Conservation (phyloP, 768 basidiomycete genomes). For the Polyporus arcularius region DNA sequence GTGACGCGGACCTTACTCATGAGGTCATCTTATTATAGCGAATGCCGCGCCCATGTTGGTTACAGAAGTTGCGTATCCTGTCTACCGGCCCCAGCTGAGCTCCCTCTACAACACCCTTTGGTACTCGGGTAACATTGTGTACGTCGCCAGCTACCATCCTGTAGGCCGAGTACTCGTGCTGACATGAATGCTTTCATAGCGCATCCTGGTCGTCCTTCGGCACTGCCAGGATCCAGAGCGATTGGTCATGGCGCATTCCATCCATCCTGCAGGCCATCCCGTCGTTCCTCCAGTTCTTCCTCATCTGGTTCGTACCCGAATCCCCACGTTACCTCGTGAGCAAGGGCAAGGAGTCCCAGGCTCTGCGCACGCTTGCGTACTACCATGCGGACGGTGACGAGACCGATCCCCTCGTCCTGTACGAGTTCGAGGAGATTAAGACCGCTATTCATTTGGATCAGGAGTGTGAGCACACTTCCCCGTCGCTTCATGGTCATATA, state of each 20-base stretch:
- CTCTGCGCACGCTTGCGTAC: constrained; percentile 70
- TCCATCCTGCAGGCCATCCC: constrained; percentile 73
- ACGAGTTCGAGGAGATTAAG: constrained; percentile 82
- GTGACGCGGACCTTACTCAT: constrained; percentile 23
- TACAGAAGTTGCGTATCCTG: constrained; percentile 83
- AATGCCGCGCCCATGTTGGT: constrained; percentile 83
- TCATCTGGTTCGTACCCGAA: constrained; percentile 77
- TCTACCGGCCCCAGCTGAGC: constrained; percentile 78
- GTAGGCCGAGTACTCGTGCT: background rate
- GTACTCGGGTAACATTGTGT: constrained; percentile 84
- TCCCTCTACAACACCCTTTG: constrained; percentile 83
- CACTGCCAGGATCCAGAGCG: constrained; percentile 64
- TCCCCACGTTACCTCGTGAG: constrained; percentile 82
- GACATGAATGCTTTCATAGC: constrained; percentile 11
- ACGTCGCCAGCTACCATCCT: constrained; percentile 22
- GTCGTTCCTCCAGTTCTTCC: constrained; percentile 60
- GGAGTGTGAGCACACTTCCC: constrained; percentile 25
- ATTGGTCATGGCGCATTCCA: constrained; percentile 85
- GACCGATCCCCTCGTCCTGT: constrained; percentile 65
- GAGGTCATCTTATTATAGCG: constrained; percentile 35
- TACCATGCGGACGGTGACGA: constrained; percentile 83
- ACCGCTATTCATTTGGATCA: constrained; percentile 72
- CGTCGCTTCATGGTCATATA: background rate
- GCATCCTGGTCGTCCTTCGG: constrained; percentile 87
- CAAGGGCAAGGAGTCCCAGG: constrained; percentile 72